These are phyloP conservation scores for Blastobotrys ciferrii DNA, from an alignment of 1,139 yeast genomes.

Conservation along the genomic window DNA sequence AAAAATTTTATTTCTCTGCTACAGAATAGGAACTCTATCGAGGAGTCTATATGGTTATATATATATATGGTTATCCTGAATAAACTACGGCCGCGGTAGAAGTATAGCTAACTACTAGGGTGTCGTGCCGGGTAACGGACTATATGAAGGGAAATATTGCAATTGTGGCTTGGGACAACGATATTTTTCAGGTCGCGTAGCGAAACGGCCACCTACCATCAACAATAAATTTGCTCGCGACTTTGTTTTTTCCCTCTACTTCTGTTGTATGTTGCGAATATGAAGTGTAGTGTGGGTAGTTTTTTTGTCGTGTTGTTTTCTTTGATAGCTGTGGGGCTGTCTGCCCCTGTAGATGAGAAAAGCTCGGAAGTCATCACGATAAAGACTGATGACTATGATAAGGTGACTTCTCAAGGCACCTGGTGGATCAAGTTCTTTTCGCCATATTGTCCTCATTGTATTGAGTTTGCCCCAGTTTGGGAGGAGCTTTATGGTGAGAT, in stretches of 20 bases:
- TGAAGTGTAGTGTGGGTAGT: not conserved
- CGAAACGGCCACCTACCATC: not conserved
- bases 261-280: not conserved
- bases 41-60: too few relatives aligned
- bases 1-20: too few relatives aligned
- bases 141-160: too few relatives aligned
- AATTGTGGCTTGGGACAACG: too few relatives aligned
- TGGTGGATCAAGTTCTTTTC: slow-evolving; percentile 44
- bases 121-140: not conserved
- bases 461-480: slow-evolving; percentile 42
- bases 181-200: not conserved
- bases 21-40: too few relatives aligned
- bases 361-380: not conserved
- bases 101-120: too few relatives aligned
- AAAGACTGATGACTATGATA: slow-evolving; percentile 9
- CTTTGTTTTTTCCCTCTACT: not conserved
- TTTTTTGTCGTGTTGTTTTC: not conserved
- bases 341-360: slow-evolving; percentile 5
- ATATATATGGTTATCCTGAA: too few relatives aligned
- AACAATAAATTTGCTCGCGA: not conserved
- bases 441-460: slow-evolving; percentile 44
- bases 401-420: slow-evolving; percentile 25
- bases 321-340: not conserved
- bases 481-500: slow-evolving; percentile 29
- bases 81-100: too few relatives aligned